A percentile compares a stretch with the other conserved stretches of the same genome.
phyloP scores from a whole-genome alignment of 2,329 filamentous ascomycete species.

The Rhynchosporium graminicola region DNA sequence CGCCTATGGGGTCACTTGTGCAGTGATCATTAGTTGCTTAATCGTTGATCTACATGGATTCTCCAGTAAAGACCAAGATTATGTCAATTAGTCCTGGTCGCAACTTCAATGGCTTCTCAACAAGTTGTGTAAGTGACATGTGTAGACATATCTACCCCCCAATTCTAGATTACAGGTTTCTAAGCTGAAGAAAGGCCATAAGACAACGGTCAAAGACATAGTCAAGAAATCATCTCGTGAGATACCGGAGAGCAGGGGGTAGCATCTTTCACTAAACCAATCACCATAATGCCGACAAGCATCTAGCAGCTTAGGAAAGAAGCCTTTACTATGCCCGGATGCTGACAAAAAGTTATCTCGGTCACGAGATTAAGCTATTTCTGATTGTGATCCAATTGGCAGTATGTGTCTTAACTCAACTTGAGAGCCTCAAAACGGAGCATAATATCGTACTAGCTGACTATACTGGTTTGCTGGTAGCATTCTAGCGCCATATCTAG shows the following conservation, averaged over 20 bases:
- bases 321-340: not conserved
- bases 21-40: not conserved
- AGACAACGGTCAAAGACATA: slow-evolving; percentile 1
- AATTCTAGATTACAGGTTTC: not conserved
- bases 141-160: not conserved
- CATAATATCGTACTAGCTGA: too few relatives aligned
- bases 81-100: not conserved
- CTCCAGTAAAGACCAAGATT: not conserved
- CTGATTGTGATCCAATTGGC: too few relatives aligned
- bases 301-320: not conserved
- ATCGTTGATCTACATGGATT: slow-evolving; percentile 4
- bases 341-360: too few relatives aligned
- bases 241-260: not conserved
- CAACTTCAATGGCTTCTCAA: too few relatives aligned
- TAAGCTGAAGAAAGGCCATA: not conserved
- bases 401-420: too few relatives aligned
- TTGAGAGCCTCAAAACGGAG: too few relatives aligned
- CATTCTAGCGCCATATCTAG: too few relatives aligned
- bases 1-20: not conserved
- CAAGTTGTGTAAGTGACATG: not conserved
- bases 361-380: too few relatives aligned
- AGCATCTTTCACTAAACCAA: not conserved
- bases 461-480: too few relatives aligned
- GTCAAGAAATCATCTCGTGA: not conserved
- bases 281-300: slow-evolving; percentile 9